Conservation (phyloP, 164 flowering plant species). For the Echeveria elegans region DNA sequence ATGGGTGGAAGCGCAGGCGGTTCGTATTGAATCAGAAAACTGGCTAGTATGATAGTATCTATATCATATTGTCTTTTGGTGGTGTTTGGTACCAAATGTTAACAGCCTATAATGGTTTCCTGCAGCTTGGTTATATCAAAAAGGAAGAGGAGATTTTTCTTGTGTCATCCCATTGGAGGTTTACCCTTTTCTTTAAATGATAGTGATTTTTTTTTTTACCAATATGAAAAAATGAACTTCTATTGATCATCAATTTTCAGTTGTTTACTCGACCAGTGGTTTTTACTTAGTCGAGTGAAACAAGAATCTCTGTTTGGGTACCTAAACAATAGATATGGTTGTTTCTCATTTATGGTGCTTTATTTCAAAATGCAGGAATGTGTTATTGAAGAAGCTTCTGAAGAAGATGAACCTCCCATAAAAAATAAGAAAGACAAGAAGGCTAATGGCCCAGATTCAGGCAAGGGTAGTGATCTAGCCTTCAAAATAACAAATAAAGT, state of each 20-base stretch:
- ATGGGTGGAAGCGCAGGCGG: constrained; percentile 94
- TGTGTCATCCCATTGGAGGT: constrained; percentile 95
- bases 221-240: not conserved
- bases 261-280: not conserved
- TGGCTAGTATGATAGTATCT: constrained; percentile 74
- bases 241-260: not conserved
- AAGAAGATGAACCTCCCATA: no score
- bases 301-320: no score
- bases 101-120: constrained; percentile 7
- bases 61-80: not conserved
- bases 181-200: constrained; percentile 1
- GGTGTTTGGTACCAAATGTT: not conserved
- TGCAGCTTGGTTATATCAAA: constrained; percentile 97
- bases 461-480: no score
- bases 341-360: not conserved
- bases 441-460: no score
- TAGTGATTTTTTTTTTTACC: constrained; percentile 12
- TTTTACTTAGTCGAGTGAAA: no score
- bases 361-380: constrained; percentile 58
- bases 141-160: constrained; percentile 91
- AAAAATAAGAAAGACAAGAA: no score
- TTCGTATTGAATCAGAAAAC: constrained; percentile 93
- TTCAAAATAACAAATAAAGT: no score
- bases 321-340: no score
- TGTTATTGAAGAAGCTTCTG: not conserved